phyloP scores from a whole-genome alignment of 768 basidiomycete genomes.

The Sporobolomyces phaffii region DNA sequence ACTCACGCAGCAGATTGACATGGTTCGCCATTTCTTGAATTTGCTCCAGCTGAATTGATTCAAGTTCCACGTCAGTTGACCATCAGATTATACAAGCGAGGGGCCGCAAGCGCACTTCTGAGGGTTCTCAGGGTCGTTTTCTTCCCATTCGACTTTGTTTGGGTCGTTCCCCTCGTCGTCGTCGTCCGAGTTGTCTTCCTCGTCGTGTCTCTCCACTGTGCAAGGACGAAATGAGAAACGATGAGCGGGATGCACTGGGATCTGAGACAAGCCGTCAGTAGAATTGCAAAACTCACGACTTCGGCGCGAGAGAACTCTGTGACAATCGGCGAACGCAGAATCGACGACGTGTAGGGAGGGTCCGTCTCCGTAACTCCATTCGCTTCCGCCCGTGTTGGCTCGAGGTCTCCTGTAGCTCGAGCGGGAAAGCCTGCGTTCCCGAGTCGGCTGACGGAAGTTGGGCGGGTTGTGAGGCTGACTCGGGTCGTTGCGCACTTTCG shows the following conservation, averaged over 20 bases:
- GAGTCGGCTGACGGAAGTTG: background rate
- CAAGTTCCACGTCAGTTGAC: no score
- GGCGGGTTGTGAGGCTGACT: conserved; percentile 1
- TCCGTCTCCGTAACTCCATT: conserved; percentile 5
- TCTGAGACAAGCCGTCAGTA: background rate
- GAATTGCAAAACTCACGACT: background rate
- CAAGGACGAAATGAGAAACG: background rate
- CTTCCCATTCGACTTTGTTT: conserved; percentile 33
- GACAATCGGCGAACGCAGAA: conserved; percentile 3
- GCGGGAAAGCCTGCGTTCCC: conserved; percentile 1
- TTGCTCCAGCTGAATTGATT: conserved; percentile 4
- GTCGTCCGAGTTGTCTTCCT: background rate
- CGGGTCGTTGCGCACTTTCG: background rate
- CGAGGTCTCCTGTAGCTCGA: conserved; percentile 12
- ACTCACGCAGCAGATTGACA: conserved; percentile 50
- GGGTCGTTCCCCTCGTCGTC: conserved; percentile 12
- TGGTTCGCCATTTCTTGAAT: conserved; percentile 50
- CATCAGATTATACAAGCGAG: no score
- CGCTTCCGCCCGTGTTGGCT: background rate
- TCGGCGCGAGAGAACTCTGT: conserved; percentile 1
- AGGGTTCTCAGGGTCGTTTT: conserved; percentile 31
- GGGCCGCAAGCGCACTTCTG: conserved; percentile 12
- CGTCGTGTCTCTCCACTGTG: conserved; percentile 8
- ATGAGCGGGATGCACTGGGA: background rate
- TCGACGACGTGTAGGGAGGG: conserved; percentile 20